Base-by-base conservation (phyloP, 2,329 filamentous ascomycete species). In the Pseudophaeomoniella oleicola region DNA sequence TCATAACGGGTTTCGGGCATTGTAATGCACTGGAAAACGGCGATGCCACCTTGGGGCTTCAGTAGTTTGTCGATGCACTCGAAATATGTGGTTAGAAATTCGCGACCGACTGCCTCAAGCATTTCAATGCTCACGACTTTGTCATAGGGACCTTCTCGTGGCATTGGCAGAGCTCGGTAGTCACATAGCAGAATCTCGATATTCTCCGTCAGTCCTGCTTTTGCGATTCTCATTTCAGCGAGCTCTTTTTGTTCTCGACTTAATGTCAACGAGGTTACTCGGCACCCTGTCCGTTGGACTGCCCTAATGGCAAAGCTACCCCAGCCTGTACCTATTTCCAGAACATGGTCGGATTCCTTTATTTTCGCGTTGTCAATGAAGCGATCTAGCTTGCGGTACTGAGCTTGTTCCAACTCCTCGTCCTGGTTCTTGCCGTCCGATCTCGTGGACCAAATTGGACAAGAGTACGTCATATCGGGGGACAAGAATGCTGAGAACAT, bases 281-380 rank as follows among this genome's bases (percentile, higher is more conserved):
- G 64, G 50, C 81, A 85, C 4, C 75, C 75, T 0, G 77, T 82
- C 44, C 58, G 64, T 41, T 66, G 62, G 1, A 79, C 78, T 1
- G 78, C 79, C 42, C 74, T 68, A 30, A 85, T 81, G 3, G 79
- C 78, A 46, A 85, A 77, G 22, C 72, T 77, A 2, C 80, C 80
- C 80, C 79, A 85, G 10, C 80, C 79, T 2, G 77, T 82, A 2
- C 80, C 80, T 37, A 85, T 83, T 46, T 85, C 80, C 12, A 85
- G 57, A 2, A 85, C 72, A 48, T 82, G 78, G 42, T 85, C 78
- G 1, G 65, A 66, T 0, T 64, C 39, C 42, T 78, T 75, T 43
- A 84, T 72, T 34, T 60, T 68, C 11, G 75, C 73, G 17, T 75
- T 75, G 34, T 72, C 62, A 34, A 85, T 74, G 50, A 83, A 78